These are phyloP conservation scores for Anacardium occidentale DNA, from an alignment of 345 rosid species.

Conservation along the genomic window DNA sequence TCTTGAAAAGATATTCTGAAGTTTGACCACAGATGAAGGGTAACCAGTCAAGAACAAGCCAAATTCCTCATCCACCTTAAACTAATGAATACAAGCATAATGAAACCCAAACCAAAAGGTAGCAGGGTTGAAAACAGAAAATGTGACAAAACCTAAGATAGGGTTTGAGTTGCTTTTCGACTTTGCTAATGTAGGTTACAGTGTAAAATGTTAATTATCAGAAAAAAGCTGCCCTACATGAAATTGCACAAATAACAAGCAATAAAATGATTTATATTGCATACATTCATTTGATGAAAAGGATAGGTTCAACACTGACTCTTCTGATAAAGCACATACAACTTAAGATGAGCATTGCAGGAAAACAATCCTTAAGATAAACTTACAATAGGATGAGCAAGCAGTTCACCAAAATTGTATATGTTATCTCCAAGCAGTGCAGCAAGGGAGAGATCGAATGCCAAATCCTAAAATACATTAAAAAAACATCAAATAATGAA, in stretches of 20 bases:
- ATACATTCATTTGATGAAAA: background rate
- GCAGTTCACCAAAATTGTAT: constrained; percentile 97
- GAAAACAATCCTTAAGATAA: constrained; percentile 9
- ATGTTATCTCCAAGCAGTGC: constrained; percentile 98
- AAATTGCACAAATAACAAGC: constrained; percentile 7
- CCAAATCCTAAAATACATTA: constrained; percentile 74
- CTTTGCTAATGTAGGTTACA: background rate
- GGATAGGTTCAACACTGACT: background rate
- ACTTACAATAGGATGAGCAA: constrained; percentile 99
- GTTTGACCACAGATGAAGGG: background rate
- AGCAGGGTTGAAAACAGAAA: background rate
- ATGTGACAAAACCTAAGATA: background rate
- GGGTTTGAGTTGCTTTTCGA: background rate
- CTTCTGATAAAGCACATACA: background rate
- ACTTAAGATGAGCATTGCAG: background rate
- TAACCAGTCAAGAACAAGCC: background rate
- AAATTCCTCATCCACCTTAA: background rate
- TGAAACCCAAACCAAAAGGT: background rate
- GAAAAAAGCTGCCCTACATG: background rate
- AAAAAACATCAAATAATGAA: constrained; percentile 16
- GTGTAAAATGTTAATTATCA: background rate
- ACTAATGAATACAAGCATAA: background rate
- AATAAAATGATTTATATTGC: background rate
- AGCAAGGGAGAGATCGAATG: constrained; percentile 94
- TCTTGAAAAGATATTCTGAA: background rate